Evolutionary conservation across 805 yeast species (phyloP).

Genomic region (Candida ipomoeae): DNA sequence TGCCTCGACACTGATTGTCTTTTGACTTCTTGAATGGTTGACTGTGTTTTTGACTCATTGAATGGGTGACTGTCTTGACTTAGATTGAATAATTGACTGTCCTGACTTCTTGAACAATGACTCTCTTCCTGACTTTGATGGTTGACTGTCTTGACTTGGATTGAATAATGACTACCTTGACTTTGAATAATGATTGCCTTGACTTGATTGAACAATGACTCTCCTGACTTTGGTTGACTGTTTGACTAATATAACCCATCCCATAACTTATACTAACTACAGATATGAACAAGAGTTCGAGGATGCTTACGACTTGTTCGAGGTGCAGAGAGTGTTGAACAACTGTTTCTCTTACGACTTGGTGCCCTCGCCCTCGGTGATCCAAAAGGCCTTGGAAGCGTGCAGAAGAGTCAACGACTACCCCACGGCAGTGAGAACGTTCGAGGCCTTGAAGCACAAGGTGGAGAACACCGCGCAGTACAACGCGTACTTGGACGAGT

Average conservation of each 20-base stretch:
- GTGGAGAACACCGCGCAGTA: conserved; percentile 93
- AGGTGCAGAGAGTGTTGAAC: conserved; percentile 82
- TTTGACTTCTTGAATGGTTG: too few species aligned
- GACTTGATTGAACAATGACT: too few species aligned
- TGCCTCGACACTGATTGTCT: too few species aligned
- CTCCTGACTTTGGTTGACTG: too few species aligned
- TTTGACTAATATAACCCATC: neutral
- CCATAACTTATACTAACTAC: conserved; percentile 24
- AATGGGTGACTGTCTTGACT: too few species aligned
- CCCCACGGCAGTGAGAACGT: conserved; percentile 97
- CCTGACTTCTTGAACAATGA: too few species aligned
- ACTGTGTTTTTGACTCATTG: too few species aligned
- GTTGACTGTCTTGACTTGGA: too few species aligned
- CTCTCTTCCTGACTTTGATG: too few species aligned
- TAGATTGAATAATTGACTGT: too few species aligned
- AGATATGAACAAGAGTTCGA: conserved; percentile 96
- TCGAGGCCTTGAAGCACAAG: conserved; percentile 94
- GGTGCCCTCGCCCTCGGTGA: conserved; percentile 95
- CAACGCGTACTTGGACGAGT: conserved; percentile 92
- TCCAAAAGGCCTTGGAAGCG: conserved; percentile 93
- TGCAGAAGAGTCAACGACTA: conserved; percentile 98
- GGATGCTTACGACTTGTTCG: conserved; percentile 51
- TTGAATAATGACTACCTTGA: too few species aligned
- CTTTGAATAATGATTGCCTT: too few species aligned
- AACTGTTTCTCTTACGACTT: conserved; percentile 97